A percentile compares a stretch with the other conserved stretches of the same genome.
Evolutionary conservation across 768 basidiomycete species (phyloP).

Genomic region (Arthromyces matolae): DNA sequence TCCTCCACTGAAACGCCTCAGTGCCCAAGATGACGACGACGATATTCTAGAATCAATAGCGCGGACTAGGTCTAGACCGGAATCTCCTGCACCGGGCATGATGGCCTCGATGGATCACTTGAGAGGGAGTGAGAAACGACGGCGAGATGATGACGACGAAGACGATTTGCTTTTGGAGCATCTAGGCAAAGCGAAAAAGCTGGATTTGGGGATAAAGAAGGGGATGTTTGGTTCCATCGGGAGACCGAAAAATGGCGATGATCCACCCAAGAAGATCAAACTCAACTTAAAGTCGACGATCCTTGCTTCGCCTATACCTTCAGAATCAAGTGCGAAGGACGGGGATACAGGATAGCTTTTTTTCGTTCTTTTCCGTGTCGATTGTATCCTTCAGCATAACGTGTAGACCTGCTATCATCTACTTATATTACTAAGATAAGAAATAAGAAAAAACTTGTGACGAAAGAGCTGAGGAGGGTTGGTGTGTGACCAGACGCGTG

Average conservation of each 20-base stretch:
- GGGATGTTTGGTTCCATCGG: constrained; percentile 28
- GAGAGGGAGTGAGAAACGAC: constrained; percentile 65
- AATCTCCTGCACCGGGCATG: constrained; percentile 33
- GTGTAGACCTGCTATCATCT: constrained; percentile 10
- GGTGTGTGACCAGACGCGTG: constrained; percentile 16
- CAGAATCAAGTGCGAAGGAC: constrained; percentile 68
- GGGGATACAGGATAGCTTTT: constrained; percentile 62
- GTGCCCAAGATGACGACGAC: constrained; percentile 49
- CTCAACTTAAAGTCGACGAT: constrained; percentile 44
- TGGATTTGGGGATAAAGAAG: constrained; percentile 47
- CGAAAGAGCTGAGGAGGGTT: too few relatives aligned
- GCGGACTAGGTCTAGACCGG: constrained; percentile 34
- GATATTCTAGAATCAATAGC: constrained; percentile 57
- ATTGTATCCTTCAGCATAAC: constrained; percentile 3
- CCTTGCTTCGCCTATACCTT: constrained; percentile 41
- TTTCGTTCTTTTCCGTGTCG: background rate
- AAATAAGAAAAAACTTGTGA: too few relatives aligned
- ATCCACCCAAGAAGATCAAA: constrained; percentile 71
- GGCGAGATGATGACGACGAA: constrained; percentile 73
- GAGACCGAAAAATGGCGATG: constrained; percentile 44
- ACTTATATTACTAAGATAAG: too few relatives aligned
- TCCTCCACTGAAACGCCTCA: constrained; percentile 43
- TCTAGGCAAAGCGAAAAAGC: constrained; percentile 58
- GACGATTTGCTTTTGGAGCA: constrained; percentile 63
- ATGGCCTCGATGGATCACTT: constrained; percentile 37